phyloP scores from a whole-genome alignment of 139 green algal genomes.

The Limnomonas spitsbergensis region DNA sequence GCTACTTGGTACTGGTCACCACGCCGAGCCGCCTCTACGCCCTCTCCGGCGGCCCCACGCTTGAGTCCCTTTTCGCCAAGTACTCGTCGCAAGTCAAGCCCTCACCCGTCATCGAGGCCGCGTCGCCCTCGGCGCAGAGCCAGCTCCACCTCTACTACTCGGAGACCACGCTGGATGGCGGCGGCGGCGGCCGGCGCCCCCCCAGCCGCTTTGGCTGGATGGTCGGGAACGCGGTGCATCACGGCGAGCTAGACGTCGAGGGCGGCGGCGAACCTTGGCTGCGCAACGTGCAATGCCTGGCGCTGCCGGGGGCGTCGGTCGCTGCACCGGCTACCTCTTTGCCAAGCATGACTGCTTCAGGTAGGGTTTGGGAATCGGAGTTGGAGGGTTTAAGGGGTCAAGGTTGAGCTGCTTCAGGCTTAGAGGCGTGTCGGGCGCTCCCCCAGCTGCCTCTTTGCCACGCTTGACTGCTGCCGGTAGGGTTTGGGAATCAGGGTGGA shows the following conservation, averaged over 20 bases:
- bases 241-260: slow-evolving; percentile 39
- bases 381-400: no score
- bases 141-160: slow-evolving; percentile 42
- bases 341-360: no score
- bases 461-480: no score
- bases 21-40: not conserved
- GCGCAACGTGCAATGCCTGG: not conserved
- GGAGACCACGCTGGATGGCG: not conserved
- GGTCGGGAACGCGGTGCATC: slow-evolving; percentile 40
- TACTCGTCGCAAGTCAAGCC: not conserved
- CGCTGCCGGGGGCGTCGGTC: not conserved
- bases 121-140: slow-evolving; percentile 30
- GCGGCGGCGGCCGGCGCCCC: not conserved
- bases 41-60: not conserved
- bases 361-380: no score
- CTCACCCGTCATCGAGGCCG: slow-evolving; percentile 38
- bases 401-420: no score
- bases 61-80: slow-evolving; percentile 11
- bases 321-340: no score
- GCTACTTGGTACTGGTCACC: not conserved
- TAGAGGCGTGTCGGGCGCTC: no score
- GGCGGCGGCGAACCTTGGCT: not conserved
- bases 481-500: no score
- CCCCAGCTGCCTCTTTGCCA: no score
- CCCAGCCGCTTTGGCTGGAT: slow-evolving; percentile 48